These are phyloP conservation scores for Leavenworthia alabamica DNA, from an alignment of 345 rosid genomes.

Conservation along the genomic window DNA sequence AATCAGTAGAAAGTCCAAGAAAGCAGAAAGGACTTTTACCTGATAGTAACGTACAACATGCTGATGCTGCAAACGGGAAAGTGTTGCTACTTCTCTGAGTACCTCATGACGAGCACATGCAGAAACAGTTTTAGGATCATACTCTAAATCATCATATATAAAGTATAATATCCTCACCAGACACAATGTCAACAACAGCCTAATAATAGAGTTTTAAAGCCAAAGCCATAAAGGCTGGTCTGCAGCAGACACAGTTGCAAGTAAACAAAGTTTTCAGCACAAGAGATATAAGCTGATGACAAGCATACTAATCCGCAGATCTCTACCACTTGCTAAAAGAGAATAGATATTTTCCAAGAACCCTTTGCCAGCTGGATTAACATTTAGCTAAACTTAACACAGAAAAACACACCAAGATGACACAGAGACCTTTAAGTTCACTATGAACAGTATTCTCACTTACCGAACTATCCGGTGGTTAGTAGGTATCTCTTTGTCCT, in stretches of 20 bases:
- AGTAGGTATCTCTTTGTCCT: conserved; percentile 72
- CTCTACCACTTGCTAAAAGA: neutral
- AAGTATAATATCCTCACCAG: neutral
- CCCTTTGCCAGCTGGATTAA: neutral
- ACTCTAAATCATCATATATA: conserved; percentile 10
- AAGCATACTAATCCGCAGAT: neutral
- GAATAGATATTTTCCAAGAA: neutral
- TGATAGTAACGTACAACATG: conserved; percentile 99
- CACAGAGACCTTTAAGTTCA: neutral
- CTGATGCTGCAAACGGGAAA: conserved; percentile 96
- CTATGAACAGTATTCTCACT: neutral
- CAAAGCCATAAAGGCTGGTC: conserved; percentile 4
- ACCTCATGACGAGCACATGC: conserved; percentile 30
- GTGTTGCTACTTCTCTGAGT: conserved; percentile 92
- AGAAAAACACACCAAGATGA: conserved; percentile 11
- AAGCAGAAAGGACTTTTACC: conserved; percentile 36
- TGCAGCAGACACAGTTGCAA: conserved; percentile 1
- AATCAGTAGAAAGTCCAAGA: conserved; percentile 15
- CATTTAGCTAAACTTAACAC: conserved; percentile 5
- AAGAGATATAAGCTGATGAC: neutral
- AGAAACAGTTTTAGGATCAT: conserved; percentile 9
- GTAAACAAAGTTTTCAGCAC: neutral
- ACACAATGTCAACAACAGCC: conserved; percentile 8
- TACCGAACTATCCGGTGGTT: conserved; percentile 80
- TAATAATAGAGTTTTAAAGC: conserved; percentile 12